Evolutionary conservation across 352 stramenopile genomes (phyloP).

Genomic region (Blastocystis sp.): DNA sequence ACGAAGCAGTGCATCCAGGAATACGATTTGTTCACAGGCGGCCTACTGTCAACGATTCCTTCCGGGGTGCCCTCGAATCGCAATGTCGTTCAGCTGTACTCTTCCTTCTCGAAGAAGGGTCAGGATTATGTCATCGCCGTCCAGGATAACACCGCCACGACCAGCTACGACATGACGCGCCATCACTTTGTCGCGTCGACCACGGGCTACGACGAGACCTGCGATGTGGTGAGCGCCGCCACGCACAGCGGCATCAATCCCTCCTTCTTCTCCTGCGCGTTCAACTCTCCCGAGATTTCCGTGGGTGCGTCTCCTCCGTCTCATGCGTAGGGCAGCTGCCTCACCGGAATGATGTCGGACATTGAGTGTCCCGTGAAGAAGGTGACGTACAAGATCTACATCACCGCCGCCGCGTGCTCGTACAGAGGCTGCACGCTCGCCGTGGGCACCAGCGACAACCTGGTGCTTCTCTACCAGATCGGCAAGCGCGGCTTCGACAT

Average conservation of each 20-base stretch:
- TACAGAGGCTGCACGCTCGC: constrained; percentile 69
- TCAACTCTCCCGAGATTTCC: constrained; percentile 5
- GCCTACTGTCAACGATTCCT: constrained; percentile 62
- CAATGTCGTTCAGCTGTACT: constrained; percentile 40
- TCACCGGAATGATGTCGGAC: constrained; percentile 63
- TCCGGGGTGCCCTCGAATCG: constrained; percentile 55
- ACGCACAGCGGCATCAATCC: constrained; percentile 71
- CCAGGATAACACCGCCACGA: constrained; percentile 51
- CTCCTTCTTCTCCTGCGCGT: constrained; percentile 54
- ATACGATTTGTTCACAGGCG: constrained; percentile 74
- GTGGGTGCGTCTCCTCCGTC: not conserved
- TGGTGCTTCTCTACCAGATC: constrained; percentile 72
- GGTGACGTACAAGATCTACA: constrained; percentile 4
- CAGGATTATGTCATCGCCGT: constrained; percentile 66
- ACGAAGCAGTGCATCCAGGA: constrained; percentile 73
- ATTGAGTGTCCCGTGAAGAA: not conserved
- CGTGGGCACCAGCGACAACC: constrained; percentile 63
- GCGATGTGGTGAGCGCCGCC: constrained; percentile 20
- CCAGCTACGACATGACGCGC: constrained; percentile 72
- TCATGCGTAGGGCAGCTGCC: constrained; percentile 32
- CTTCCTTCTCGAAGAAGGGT: constrained; percentile 73
- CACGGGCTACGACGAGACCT: constrained; percentile 17
- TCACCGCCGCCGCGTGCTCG: constrained; percentile 45
- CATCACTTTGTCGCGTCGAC: constrained; percentile 64
- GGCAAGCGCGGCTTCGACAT: constrained; percentile 64